These are phyloP conservation scores for Corrigiola litoralis DNA, from an alignment of 179 eudicot genomes.

Conservation along the genomic window DNA sequence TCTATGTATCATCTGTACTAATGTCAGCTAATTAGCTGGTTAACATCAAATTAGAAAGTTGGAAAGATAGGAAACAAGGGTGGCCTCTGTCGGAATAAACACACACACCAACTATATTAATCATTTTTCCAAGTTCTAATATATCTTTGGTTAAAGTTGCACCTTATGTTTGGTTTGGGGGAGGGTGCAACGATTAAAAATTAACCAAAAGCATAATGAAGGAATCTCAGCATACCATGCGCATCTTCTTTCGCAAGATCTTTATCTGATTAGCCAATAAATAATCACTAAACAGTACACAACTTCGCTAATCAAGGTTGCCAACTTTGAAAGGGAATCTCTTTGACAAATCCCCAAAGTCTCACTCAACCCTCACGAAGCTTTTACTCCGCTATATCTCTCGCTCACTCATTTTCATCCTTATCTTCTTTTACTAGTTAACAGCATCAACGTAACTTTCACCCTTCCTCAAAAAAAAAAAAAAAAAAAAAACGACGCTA, in stretches of 20 bases:
- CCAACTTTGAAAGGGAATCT: background rate
- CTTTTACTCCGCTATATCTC: background rate
- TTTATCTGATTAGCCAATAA: background rate
- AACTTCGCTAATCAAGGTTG: background rate
- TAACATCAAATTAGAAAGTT: constrained; percentile 10
- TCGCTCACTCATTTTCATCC: constrained; percentile 1
- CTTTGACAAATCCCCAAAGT: background rate
- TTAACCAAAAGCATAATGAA: background rate
- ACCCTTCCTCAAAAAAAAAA: too few relatives aligned
- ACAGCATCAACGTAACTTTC: constrained; percentile 7
- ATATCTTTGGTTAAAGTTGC: too few relatives aligned
- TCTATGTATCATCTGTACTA: background rate
- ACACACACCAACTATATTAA: background rate
- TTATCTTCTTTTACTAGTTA: constrained; percentile 13
- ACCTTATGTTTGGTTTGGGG: background rate
- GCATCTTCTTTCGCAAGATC: background rate
- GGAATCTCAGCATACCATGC: constrained; percentile 3
- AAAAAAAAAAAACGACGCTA: too few relatives aligned
- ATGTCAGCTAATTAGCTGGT: background rate
- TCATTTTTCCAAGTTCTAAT: too few relatives aligned
- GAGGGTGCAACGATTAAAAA: background rate
- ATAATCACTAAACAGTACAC: background rate
- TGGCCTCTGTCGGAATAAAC: constrained; percentile 2
- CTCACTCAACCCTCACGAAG: background rate
- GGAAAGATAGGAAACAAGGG: constrained; percentile 10